Conservation (phyloP, 1,284 basidiomycete genomes). For the Exobasidium rhododendri region DNA sequence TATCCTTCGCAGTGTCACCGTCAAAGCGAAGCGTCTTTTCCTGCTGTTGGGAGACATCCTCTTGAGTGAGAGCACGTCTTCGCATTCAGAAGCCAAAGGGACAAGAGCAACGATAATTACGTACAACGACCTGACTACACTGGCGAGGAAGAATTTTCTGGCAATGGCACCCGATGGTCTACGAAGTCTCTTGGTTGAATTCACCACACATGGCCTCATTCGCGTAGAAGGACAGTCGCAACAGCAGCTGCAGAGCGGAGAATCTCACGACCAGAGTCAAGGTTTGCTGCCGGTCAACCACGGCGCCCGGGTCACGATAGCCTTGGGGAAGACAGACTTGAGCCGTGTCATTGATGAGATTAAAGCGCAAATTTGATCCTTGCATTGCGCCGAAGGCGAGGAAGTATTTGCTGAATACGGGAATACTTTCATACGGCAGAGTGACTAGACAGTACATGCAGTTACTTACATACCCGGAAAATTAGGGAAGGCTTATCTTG, state of each 20-base stretch:
- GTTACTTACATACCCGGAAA: too few species aligned
- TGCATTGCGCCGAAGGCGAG: background rate
- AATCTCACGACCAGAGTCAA: background rate
- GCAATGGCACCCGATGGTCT: slow-evolving; percentile 33
- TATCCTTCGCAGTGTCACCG: slow-evolving; percentile 37
- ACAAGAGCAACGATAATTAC: slow-evolving; percentile 13
- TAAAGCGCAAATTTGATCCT: background rate
- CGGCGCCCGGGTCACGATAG: background rate
- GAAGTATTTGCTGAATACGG: too few species aligned
- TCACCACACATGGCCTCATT: slow-evolving; percentile 32
- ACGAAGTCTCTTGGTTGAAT: slow-evolving; percentile 36
- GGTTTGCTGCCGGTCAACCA: background rate
- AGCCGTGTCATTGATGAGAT: slow-evolving; percentile 1
- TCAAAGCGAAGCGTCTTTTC: slow-evolving; percentile 37
- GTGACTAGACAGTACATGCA: too few species aligned
- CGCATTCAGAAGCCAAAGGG: background rate
- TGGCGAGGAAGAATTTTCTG: slow-evolving; percentile 30
- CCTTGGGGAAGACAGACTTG: slow-evolving; percentile 1
- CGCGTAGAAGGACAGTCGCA: slow-evolving; percentile 2
- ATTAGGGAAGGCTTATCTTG: too few species aligned
- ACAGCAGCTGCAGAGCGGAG: background rate
- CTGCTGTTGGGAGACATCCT: slow-evolving; percentile 27
- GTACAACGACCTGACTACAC: slow-evolving; percentile 27
- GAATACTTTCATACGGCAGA: too few species aligned
- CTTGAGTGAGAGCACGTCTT: background rate